Evolutionary conservation across 2,329 filamentous ascomycete genomes (phyloP).

Genomic region (Fonsecaea pugnacius): DNA sequence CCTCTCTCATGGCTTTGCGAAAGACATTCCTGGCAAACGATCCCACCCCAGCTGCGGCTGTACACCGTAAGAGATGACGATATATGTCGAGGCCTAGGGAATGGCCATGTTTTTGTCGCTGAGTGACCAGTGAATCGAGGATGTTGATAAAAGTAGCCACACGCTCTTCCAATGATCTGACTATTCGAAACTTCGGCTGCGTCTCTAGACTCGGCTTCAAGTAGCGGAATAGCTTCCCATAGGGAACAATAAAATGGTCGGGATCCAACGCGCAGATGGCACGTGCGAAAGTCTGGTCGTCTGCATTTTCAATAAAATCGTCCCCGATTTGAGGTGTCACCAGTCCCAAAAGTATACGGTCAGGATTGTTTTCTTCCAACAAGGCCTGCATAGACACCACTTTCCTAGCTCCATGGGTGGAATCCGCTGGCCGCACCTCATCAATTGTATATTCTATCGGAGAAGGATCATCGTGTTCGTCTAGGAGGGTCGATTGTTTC

Average conservation of each 20-base stretch:
- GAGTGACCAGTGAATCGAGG: conserved; percentile 45
- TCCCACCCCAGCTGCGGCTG: conserved; percentile 53
- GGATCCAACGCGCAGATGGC: conserved; percentile 68
- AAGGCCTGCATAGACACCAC: conserved; percentile 31
- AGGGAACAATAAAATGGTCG: conserved; percentile 52
- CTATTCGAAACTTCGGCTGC: conserved; percentile 43
- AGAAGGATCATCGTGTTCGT: conserved; percentile 12
- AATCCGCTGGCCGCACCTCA: conserved; percentile 1
- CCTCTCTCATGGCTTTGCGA: conserved; percentile 46
- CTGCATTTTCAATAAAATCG: conserved; percentile 31
- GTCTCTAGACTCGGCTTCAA: conserved; percentile 54
- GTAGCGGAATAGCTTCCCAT: conserved; percentile 53
- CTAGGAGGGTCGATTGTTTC: not conserved
- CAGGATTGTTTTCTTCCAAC: conserved; percentile 46
- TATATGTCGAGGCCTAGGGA: conserved; percentile 55
- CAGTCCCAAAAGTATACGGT: conserved; percentile 47
- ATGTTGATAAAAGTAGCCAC: conserved; percentile 48
- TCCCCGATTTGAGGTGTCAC: conserved; percentile 41
- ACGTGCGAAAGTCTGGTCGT: conserved; percentile 32
- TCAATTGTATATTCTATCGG: not conserved
- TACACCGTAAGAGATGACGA: conserved; percentile 58
- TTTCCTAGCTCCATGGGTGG: conserved; percentile 4
- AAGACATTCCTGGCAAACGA: conserved; percentile 53
- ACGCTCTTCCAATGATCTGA: conserved; percentile 45
- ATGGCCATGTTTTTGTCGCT: conserved; percentile 45